Evolutionary conservation across 1,284 basidiomycete species (phyloP), one percentile per base, ranked within the genome.

Genomic region (Apiotrichum veenhuisii): DNA sequence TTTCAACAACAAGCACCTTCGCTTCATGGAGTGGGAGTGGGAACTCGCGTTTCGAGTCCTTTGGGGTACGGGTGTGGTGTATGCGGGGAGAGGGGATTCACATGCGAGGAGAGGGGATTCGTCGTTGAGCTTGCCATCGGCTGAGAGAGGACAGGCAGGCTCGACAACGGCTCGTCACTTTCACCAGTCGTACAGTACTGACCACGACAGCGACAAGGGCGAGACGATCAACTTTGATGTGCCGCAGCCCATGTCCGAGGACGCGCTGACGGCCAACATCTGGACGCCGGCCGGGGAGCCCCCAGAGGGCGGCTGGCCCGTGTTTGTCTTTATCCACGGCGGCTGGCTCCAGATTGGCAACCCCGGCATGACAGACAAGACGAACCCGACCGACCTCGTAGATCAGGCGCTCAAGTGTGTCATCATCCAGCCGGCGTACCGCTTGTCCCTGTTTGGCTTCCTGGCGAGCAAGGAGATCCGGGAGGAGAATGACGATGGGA

Each of bases 341-440:
- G 64, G 64, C 5, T 66, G 64, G 64, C 54, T 66, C 0, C 64
- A 66, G 60, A 64, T 66, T 37, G 64, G 64, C 33, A 62, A 60
- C 37, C 59, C 60, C 3, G 59, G 55, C 26, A 66, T 66, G 64
- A 62, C 62, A 40, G 62, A 60, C 41, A 56, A 54, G 55, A 58
- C 57, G 37, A 59, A 64, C 52, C 40, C 55, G 17, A 46, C 53
- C 46, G 51, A 53, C 45, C 57, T 55, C 27, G 34, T 54, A 11
- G 54, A 62, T 34, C 50, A 52, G 11, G 57, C 50, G 22, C 47
- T 58, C 42, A 38, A 56, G 27, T 45, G 54, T 15, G 61, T 66
- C 11, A 50, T 66, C 22, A 54, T 64, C 38, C 54, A 54, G n/a
- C 54, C 62, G 14, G 64, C 57, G 50, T 62, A 66, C 56, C 55